These are phyloP conservation scores for Larix kaempferi DNA, from an alignment of 75 land plant species.

Conservation along the genomic window DNA sequence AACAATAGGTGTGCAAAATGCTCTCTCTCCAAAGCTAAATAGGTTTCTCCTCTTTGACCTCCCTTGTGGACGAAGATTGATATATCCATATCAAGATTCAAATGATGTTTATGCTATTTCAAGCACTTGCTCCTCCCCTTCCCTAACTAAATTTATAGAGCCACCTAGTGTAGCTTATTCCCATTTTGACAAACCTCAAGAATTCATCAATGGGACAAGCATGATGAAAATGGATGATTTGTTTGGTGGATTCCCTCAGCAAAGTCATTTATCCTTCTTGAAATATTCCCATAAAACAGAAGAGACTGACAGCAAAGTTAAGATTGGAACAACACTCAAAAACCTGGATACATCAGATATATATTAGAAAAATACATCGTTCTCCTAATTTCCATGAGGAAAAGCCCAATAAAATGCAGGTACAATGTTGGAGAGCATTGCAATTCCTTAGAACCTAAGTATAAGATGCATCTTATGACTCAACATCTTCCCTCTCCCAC, in stretches of 20 bases:
- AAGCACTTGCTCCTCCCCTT: not conserved
- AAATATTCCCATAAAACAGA: not conserved
- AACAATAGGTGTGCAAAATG: no score
- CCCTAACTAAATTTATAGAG: not conserved
- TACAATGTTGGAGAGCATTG: not conserved
- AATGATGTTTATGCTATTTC: not conserved
- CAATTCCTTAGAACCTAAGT: not conserved
- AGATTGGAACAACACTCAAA: not conserved
- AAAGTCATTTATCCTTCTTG: not conserved
- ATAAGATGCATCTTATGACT: not conserved
- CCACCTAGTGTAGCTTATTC: not conserved
- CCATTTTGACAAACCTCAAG: not conserved
- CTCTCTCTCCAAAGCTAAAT: slow-evolving; percentile 5
- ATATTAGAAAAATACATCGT: slow-evolving; percentile 1
- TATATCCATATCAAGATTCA: not conserved
- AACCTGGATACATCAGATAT: not conserved
- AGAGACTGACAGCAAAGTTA: not conserved
- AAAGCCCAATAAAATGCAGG: not conserved
- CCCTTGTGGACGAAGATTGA: not conserved
- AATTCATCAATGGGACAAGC: not conserved
- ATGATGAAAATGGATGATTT: not conserved
- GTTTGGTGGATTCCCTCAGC: slow-evolving; percentile 6
- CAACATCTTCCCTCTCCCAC: not conserved
- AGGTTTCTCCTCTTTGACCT: not conserved
- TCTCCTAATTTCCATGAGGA: not conserved